phyloP scores from a whole-genome alignment of 208 protist genomes.

The Crithidia expoeki region DNA sequence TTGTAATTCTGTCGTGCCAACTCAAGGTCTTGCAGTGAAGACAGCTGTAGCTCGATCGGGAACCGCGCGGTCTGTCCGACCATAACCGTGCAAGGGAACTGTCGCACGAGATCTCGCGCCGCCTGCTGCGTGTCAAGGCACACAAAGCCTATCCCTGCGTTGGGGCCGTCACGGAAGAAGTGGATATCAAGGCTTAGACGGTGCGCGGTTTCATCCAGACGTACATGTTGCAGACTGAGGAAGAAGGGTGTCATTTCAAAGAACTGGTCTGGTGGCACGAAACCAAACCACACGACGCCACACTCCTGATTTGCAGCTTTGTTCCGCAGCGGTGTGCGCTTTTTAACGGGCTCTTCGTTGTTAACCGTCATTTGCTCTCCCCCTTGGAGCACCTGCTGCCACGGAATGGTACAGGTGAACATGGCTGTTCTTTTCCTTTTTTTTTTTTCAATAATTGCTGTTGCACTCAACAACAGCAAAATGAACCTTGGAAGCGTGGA shows the following conservation, averaged over 20 bases:
- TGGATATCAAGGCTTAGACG: neutral
- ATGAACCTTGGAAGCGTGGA: too few relatives aligned
- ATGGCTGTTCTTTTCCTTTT: neutral
- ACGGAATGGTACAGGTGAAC: neutral
- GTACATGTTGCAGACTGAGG: neutral
- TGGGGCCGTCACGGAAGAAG: conserved; percentile 6
- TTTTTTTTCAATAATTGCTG: too few relatives aligned
- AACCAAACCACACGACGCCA: conserved; percentile 6
- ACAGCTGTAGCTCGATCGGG: neutral
- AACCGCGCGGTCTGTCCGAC: neutral
- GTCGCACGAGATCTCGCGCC: neutral
- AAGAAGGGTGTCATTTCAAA: conserved; percentile 5
- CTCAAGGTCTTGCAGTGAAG: neutral
- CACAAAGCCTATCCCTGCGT: neutral
- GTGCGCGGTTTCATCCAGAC: neutral
- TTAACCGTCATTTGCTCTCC: neutral
- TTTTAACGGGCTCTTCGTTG: neutral
- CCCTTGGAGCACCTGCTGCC: neutral
- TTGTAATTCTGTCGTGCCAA: neutral
- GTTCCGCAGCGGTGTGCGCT: neutral
- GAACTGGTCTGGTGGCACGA: neutral
- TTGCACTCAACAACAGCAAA: too few relatives aligned
- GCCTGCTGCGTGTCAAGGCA: neutral
- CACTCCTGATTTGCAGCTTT: neutral
- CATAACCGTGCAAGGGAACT: neutral